phyloP scores from a whole-genome alignment of 1,284 basidiomycete species.

The Apiotrichum gamsii region DNA sequence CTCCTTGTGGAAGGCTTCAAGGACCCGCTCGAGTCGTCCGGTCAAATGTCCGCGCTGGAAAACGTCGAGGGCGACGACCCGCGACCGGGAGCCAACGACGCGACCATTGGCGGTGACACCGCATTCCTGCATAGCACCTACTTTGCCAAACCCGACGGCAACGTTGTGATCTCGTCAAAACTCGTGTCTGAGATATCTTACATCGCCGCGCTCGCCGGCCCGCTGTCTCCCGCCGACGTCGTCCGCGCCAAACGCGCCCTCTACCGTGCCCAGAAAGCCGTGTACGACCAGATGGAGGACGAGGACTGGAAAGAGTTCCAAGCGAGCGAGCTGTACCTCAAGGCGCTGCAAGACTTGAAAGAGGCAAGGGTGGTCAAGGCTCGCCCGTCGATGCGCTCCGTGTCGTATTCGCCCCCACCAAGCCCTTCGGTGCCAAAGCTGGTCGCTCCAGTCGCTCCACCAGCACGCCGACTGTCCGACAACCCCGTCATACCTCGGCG shows the following conservation, averaged over 20 bases:
- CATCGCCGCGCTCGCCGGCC: slow-evolving; percentile 7
- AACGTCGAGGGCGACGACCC: background rate
- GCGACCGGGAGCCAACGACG: slow-evolving; percentile 1
- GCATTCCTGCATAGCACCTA: slow-evolving; percentile 79
- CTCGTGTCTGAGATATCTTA: slow-evolving; percentile 21
- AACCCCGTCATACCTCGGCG: background rate
- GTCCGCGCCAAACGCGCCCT: slow-evolving; percentile 50
- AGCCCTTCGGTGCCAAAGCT: background rate
- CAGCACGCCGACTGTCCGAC: slow-evolving; percentile 4
- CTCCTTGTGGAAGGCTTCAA: slow-evolving; percentile 94
- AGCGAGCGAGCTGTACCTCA: slow-evolving; percentile 80
- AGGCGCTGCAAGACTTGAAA: slow-evolving; percentile 66
- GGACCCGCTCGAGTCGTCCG: slow-evolving; percentile 80
- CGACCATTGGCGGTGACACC: slow-evolving; percentile 61
- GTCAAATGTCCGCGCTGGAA: slow-evolving; percentile 44
- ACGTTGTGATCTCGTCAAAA: slow-evolving; percentile 18
- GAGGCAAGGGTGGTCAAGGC: background rate
- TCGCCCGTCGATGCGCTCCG: background rate
- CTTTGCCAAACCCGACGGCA: slow-evolving; percentile 51
- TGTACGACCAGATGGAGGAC: slow-evolving; percentile 82
- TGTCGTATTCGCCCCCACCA: background rate
- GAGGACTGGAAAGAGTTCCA: slow-evolving; percentile 85
- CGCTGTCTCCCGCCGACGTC: slow-evolving; percentile 15
- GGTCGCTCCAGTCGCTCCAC: background rate
- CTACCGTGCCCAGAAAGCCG: slow-evolving; percentile 73